Percentiles rank a stretch among this genome's conserved stretches.
phyloP scores from a whole-genome alignment of 345 rosid genomes.

The Erucastrum elatum region DNA sequence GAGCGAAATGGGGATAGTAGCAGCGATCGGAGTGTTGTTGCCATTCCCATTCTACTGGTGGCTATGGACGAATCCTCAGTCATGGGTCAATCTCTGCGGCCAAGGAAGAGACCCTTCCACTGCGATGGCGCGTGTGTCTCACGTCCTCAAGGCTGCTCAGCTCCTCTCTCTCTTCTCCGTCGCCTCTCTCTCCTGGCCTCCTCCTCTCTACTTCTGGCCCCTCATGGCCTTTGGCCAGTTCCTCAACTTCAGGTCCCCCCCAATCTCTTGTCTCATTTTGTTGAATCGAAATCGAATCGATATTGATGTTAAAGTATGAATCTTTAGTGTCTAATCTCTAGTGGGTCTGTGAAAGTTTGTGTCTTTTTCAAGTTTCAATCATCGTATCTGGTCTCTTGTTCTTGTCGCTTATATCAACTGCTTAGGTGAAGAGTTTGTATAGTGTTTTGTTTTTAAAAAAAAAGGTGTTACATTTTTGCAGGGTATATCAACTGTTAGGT shows the following conservation, averaged over 20 bases:
- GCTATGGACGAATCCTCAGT: slow-evolving; percentile 76
- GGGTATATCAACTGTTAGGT: slow-evolving; percentile 90
- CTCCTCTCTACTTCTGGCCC: slow-evolving; percentile 88
- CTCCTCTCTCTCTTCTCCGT: slow-evolving; percentile 69
- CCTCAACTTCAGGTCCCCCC: slow-evolving; percentile 77
- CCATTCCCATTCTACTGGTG: slow-evolving; percentile 89
- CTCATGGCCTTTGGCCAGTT: slow-evolving; percentile 83
- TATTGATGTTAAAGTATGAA: neutral
- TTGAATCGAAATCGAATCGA: neutral
- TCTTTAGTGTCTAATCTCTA: slow-evolving; percentile 11
- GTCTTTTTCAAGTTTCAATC: neutral
- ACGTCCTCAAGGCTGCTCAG: slow-evolving; percentile 75
- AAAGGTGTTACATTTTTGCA: slow-evolving; percentile 34
- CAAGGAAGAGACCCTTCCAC: slow-evolving; percentile 67
- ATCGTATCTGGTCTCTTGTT: neutral
- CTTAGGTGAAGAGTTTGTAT: slow-evolving; percentile 66
- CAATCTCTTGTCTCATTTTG: neutral
- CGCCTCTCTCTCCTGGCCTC: slow-evolving; percentile 75
- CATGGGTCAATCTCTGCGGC: slow-evolving; percentile 80
- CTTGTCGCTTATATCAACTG: slow-evolving; percentile 53
- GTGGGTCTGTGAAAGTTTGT: slow-evolving; percentile 3
- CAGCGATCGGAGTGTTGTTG: slow-evolving; percentile 59
- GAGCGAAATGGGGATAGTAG: slow-evolving; percentile 76
- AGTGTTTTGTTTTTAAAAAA: neutral
- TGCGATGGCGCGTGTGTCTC: slow-evolving; percentile 72